phyloP scores from a whole-genome alignment of 2,329 filamentous ascomycete genomes.

The Chaetomiaceae sp. region DNA sequence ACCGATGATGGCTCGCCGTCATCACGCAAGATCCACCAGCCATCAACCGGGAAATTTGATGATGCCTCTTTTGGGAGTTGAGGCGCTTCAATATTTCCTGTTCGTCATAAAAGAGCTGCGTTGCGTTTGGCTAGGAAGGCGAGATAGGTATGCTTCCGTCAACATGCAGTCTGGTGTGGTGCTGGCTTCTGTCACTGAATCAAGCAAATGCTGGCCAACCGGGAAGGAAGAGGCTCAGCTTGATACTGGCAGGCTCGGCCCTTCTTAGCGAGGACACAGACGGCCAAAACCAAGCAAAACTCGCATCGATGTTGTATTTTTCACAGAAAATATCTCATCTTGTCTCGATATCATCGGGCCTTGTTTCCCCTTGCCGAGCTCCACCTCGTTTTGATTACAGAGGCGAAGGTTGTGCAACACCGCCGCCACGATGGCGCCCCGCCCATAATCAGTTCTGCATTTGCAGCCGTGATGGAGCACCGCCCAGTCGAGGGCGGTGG shows the following conservation, averaged over 20 bases:
- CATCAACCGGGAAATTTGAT: constrained; percentile 25
- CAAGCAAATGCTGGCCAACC: neutral
- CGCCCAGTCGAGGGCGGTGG: neutral
- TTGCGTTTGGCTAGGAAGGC: neutral
- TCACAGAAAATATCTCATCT: constrained; percentile 18
- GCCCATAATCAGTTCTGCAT: neutral
- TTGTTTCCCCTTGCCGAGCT: constrained; percentile 17
- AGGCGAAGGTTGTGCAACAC: neutral
- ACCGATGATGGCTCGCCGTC: constrained; percentile 19
- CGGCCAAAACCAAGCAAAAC: neutral
- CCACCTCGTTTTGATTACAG: constrained; percentile 19
- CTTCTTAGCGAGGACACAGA: constrained; percentile 1
- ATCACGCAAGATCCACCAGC: constrained; percentile 23
- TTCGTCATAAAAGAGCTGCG: neutral
- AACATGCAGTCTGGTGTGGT: no score
- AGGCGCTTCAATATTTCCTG: constrained; percentile 22
- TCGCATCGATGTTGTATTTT: constrained; percentile 10
- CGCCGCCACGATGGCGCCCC: neutral
- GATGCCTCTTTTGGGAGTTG: constrained; percentile 11
- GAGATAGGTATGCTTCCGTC: neutral
- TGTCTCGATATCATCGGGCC: constrained; percentile 5
- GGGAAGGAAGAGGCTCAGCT: neutral
- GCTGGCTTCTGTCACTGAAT: no score
- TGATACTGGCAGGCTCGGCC: neutral
- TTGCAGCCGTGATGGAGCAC: constrained; percentile 1